Percentiles rank a stretch among this genome's conserved stretches.
phyloP scores from a whole-genome alignment of 2,329 filamentous ascomycete species.

The Neonectria coccinea region DNA sequence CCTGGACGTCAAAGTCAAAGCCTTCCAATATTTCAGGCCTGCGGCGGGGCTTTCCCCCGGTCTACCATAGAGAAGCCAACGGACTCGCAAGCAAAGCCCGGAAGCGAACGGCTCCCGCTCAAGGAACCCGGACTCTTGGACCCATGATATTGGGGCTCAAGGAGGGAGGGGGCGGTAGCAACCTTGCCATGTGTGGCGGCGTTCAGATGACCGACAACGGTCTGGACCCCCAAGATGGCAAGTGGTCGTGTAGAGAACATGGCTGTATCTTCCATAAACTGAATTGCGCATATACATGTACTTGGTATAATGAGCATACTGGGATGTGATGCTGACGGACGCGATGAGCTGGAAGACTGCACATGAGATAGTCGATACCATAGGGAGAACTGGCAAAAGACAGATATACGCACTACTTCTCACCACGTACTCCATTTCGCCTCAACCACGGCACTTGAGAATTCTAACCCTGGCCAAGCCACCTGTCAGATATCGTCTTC shows the following conservation, averaged over 20 bases:
- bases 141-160: slow-evolving; percentile 19
- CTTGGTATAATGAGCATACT: slow-evolving; percentile 2
- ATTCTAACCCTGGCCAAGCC: background rate
- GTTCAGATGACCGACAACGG: slow-evolving; percentile 15
- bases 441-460: slow-evolving; percentile 20
- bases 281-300: slow-evolving; percentile 8
- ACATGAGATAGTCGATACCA: slow-evolving; percentile 15
- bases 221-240: slow-evolving; percentile 16
- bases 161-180: slow-evolving; percentile 19
- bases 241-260: background rate
- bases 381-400: background rate
- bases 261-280: slow-evolving; percentile 14
- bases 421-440: background rate
- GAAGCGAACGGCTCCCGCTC: slow-evolving; percentile 20
- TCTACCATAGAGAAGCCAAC: slow-evolving; percentile 4
- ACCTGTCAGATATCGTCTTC: slow-evolving; percentile 13
- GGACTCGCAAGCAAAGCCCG: slow-evolving; percentile 6
- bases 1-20: slow-evolving; percentile 12
- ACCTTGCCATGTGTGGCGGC: slow-evolving; percentile 17
- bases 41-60: slow-evolving; percentile 23
- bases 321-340: slow-evolving; percentile 9
- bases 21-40: slow-evolving; percentile 18
- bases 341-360: slow-evolving; percentile 12
- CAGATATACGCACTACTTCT: background rate
- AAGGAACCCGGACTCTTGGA: slow-evolving; percentile 9